Evolutionary conservation across 768 basidiomycete genomes (phyloP).

Genomic region (Boletus insuetus): DNA sequence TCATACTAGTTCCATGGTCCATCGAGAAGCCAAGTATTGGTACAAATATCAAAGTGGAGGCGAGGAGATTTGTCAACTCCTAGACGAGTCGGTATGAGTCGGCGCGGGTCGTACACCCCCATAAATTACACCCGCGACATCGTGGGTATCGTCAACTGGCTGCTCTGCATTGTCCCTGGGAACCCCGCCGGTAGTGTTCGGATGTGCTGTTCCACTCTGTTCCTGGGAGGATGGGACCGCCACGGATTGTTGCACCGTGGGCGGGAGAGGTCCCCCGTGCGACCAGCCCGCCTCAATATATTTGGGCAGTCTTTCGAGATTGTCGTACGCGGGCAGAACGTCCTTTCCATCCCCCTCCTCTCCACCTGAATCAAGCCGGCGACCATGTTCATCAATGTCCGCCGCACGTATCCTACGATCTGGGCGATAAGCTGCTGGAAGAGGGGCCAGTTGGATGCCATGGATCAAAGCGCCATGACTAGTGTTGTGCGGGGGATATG

Average conservation of each 20-base stretch:
- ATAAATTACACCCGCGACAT: background rate
- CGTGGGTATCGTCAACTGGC: background rate
- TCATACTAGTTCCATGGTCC: background rate
- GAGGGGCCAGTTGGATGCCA: conserved; percentile 16
- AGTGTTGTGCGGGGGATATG: background rate
- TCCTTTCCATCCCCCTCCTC: conserved; percentile 43
- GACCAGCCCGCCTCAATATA: conserved; percentile 32
- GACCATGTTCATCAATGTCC: conserved; percentile 41
- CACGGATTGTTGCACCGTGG: background rate
- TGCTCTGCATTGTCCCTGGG: background rate
- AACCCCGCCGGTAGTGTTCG: background rate
- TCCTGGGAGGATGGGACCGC: background rate
- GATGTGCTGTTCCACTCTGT: background rate
- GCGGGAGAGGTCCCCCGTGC: background rate
- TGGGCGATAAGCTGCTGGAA: conserved; percentile 21
- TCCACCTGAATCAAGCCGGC: conserved; percentile 33
- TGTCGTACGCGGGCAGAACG: conserved; percentile 46
- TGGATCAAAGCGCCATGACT: conserved; percentile 10
- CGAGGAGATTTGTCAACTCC: conserved; percentile 4
- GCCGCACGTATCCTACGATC: conserved; percentile 30
- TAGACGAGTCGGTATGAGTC: background rate
- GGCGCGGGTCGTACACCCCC: background rate
- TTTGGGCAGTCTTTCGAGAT: conserved; percentile 44
- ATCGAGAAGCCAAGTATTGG: background rate
- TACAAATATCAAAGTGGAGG: background rate